A percentile compares a stretch with the other conserved stretches of the same genome.
These are phyloP conservation scores for Cornus florida DNA, from an alignment of 148 eudicot genomes.

Conservation along the genomic window DNA sequence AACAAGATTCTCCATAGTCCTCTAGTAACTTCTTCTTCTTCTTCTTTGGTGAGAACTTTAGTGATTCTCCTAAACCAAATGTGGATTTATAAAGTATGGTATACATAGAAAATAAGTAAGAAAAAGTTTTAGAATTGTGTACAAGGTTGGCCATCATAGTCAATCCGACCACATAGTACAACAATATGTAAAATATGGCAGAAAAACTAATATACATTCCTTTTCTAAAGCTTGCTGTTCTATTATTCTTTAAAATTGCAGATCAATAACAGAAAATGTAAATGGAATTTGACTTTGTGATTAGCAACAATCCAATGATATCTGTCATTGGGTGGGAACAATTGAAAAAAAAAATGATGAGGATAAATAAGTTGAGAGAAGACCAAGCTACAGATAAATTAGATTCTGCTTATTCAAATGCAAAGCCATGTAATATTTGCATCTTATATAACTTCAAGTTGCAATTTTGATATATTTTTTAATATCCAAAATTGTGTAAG, in stretches of 20 bases:
- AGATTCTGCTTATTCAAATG: no score
- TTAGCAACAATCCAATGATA: no score
- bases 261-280: no score
- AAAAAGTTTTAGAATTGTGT: not conserved
- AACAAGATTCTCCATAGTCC: slow-evolving; percentile 34
- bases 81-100: not conserved
- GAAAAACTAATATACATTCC: not conserved
- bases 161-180: not conserved
- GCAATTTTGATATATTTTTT: no score
- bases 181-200: not conserved
- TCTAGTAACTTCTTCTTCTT: not conserved
- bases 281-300: not conserved
- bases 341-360: not conserved
- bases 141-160: not conserved
- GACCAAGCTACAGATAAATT: no score
- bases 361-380: not conserved
- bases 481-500: no score
- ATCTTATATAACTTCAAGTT: no score
- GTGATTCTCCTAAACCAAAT: not conserved
- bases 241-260: no score
- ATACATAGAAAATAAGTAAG: not conserved
- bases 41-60: not conserved
- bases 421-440: no score
- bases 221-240: not conserved
- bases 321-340: not conserved